Evolutionary conservation across 805 yeast species (phyloP).

Genomic region (Pichia manshurica): DNA sequence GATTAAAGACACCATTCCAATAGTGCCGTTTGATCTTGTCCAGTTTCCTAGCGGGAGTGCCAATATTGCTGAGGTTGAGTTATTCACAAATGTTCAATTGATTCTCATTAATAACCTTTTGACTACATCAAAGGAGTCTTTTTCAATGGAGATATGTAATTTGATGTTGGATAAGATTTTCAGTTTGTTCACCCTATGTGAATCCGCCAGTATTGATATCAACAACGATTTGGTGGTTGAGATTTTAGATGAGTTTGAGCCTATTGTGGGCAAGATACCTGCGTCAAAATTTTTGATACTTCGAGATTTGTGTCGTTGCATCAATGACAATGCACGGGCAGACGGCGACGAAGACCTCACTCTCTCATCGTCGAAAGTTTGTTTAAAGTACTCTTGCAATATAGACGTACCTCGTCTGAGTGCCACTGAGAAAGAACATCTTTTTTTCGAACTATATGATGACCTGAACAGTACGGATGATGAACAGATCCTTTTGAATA

Average conservation of each 20-base stretch:
- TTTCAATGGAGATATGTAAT: neutral
- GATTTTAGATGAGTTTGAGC: constrained; percentile 1
- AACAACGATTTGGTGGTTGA: constrained; percentile 2
- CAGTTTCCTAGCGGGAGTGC: neutral
- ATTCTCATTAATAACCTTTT: constrained; percentile 9
- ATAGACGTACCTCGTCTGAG: neutral
- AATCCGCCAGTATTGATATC: neutral
- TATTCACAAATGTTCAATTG: constrained; percentile 5
- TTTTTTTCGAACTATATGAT: constrained; percentile 2
- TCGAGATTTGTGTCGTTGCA: neutral
- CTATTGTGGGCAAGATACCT: neutral
- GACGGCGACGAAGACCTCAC: constrained; percentile 4
- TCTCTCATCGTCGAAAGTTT: neutral
- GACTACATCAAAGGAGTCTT: constrained; percentile 1
- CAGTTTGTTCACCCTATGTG: neutral
- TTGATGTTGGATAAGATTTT: constrained; percentile 1
- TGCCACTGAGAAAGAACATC: neutral
- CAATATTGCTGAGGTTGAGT: neutral
- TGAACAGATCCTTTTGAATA: constrained; percentile 13
- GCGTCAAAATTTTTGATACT: neutral
- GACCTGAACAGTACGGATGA: neutral
- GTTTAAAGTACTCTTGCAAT: constrained; percentile 1
- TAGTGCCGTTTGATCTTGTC: neutral
- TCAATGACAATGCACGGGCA: neutral
- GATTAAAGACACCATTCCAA: neutral